These are phyloP conservation scores for Pseudohyphozyma bogoriensis DNA, from an alignment of 768 basidiomycete genomes.

Conservation along the genomic window DNA sequence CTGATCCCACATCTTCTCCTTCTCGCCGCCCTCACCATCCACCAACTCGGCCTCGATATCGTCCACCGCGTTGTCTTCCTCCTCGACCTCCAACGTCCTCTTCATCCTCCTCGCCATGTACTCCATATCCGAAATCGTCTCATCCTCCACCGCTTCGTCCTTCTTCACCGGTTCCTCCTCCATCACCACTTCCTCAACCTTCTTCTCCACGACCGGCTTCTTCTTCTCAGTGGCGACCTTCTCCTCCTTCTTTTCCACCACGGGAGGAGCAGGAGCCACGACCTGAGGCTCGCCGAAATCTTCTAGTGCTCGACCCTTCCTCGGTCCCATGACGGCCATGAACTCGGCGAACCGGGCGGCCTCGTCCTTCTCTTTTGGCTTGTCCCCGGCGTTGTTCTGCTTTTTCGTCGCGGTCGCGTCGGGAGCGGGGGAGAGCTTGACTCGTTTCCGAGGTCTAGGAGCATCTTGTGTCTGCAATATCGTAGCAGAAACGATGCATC, in stretches of 20 bases:
- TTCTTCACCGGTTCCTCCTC: not conserved
- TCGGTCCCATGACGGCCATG: slow-evolving; percentile 62
- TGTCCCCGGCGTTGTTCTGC: not conserved
- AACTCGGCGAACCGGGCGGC: slow-evolving; percentile 52
- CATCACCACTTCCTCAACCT: not conserved
- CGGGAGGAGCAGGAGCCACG: not conserved
- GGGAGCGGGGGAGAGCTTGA: slow-evolving; percentile 8
- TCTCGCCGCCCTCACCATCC: slow-evolving; percentile 5
- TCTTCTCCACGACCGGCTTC: not conserved
- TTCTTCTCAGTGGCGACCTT: too few species aligned
- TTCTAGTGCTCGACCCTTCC: slow-evolving; percentile 51
- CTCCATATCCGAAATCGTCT: slow-evolving; percentile 37
- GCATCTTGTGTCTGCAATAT: slow-evolving; percentile 5
- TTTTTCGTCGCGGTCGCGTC: not conserved
- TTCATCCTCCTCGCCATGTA: slow-evolving; percentile 37
- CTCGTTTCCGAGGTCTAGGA: slow-evolving; percentile 19
- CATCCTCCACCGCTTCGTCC: slow-evolving; percentile 27
- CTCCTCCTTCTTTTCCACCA: slow-evolving; percentile 26
- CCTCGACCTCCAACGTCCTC: slow-evolving; percentile 9
- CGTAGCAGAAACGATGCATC: not conserved
- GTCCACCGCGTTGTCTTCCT: not conserved
- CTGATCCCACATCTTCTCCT: slow-evolving; percentile 17
- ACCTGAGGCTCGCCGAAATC: slow-evolving; percentile 42
- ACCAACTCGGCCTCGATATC: slow-evolving; percentile 14
- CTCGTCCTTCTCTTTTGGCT: slow-evolving; percentile 31